These are phyloP conservation scores for Eragrostis nindensis DNA, from an alignment of 176 grass and related monocot species.

Conservation along the genomic window DNA sequence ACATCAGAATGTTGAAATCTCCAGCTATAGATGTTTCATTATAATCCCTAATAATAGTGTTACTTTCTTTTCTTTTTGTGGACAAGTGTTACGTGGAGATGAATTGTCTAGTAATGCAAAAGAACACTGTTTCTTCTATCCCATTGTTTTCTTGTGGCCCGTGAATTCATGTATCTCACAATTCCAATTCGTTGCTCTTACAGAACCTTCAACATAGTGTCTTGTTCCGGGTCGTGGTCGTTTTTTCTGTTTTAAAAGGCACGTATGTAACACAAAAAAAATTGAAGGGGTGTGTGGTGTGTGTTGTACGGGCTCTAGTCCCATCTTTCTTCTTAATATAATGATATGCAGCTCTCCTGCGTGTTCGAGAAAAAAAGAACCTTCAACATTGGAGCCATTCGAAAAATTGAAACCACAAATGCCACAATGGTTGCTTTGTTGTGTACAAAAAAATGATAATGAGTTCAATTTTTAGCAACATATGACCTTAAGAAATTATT, in stretches of 20 bases:
- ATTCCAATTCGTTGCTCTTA: not conserved
- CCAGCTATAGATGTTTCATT: not conserved
- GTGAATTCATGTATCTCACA: not conserved
- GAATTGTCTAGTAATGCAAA: not conserved
- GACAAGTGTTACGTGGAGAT: not conserved
- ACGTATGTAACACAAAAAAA: too few species aligned
- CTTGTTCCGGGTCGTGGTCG: too few species aligned
- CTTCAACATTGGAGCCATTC: not conserved
- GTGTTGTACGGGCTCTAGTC: too few species aligned
- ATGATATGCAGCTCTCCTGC: too few species aligned
- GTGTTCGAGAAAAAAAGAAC: too few species aligned
- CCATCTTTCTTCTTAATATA: too few species aligned
- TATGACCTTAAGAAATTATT: not conserved
- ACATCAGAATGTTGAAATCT: not conserved
- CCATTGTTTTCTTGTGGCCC: not conserved
- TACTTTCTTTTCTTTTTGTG: not conserved
- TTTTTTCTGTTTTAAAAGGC: too few species aligned
- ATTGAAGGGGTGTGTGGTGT: too few species aligned
- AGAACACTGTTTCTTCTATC: not conserved
- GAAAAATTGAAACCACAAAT: conserved; percentile 1
- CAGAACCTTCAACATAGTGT: not conserved
- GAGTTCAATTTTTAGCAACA: not conserved
- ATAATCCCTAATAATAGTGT: conserved; percentile 2
- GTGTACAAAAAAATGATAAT: not conserved
- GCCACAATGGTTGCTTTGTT: not conserved